phyloP scores from a whole-genome alignment of 2,329 filamentous ascomycete genomes.

The Dendrostoma leiphaemia region DNA sequence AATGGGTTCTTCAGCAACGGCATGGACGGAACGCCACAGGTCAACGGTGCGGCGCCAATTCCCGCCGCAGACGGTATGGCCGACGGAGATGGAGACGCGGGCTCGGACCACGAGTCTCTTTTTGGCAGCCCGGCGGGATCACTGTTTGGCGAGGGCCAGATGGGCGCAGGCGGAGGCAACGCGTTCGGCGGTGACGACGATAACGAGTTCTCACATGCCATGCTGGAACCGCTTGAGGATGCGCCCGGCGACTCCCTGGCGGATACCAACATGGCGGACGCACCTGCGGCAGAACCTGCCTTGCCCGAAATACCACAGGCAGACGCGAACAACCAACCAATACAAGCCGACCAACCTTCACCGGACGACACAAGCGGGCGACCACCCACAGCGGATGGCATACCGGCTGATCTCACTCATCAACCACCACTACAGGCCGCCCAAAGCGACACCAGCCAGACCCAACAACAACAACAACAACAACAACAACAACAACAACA shows the following conservation, averaged over 20 bases:
- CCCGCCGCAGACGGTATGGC: slow-evolving; percentile 34
- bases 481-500: slow-evolving; percentile 15
- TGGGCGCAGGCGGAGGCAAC: slow-evolving; percentile 35
- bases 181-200: slow-evolving; percentile 82
- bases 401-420: background rate
- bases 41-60: slow-evolving; percentile 26
- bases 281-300: slow-evolving; percentile 3
- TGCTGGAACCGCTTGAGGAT: slow-evolving; percentile 48
- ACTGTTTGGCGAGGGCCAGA: slow-evolving; percentile 73
- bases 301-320: background rate
- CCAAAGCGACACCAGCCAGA: background rate
- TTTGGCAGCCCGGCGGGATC: slow-evolving; percentile 82
- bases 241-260: slow-evolving; percentile 39
- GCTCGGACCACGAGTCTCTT: slow-evolving; percentile 73
- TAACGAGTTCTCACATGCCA: slow-evolving; percentile 74
- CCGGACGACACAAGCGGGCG: slow-evolving; percentile 10
- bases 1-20: slow-evolving; percentile 50
- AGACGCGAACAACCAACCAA: background rate
- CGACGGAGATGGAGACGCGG: slow-evolving; percentile 57
- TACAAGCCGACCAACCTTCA: slow-evolving; percentile 16
- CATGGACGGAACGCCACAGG: slow-evolving; percentile 20
- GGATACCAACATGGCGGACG: slow-evolving; percentile 33
- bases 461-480: background rate
- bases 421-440: background rate
- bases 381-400: slow-evolving; percentile 15